Conservation (phyloP, 257 asterid genomes). For the Catharanthus roseus region DNA sequence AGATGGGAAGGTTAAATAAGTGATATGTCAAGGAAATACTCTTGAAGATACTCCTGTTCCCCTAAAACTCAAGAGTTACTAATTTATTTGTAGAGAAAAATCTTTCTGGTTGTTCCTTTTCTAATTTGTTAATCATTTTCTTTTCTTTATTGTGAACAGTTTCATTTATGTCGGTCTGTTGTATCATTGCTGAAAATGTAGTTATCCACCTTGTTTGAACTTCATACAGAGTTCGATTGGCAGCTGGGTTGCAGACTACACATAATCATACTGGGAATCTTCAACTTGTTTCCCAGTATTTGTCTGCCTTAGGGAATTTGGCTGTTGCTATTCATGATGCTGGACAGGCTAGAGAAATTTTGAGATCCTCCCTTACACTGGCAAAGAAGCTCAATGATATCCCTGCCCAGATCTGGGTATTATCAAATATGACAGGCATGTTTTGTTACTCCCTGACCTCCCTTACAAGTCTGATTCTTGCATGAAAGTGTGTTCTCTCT, state of each 20-base stretch:
- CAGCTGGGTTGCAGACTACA: slow-evolving; percentile 90
- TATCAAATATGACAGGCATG: slow-evolving; percentile 75
- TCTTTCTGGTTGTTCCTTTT: neutral
- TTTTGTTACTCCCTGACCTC: slow-evolving; percentile 4
- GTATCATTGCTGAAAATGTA: neutral
- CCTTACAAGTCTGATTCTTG: neutral
- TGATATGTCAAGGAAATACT: neutral
- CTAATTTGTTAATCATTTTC: neutral
- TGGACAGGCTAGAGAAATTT: slow-evolving; percentile 94
- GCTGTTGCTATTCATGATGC: slow-evolving; percentile 88
- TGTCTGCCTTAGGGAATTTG: slow-evolving; percentile 78
- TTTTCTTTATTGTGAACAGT: neutral
- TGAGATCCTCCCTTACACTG: slow-evolving; percentile 89
- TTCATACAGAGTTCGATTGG: slow-evolving; percentile 64
- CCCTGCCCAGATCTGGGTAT: slow-evolving; percentile 92
- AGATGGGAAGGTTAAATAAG: neutral
- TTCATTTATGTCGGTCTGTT: neutral
- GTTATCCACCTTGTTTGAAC: slow-evolving; percentile 3
- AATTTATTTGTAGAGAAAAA: too few relatives aligned
- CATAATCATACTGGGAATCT: slow-evolving; percentile 80
- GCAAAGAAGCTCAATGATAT: slow-evolving; percentile 82
- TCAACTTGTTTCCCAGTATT: slow-evolving; percentile 93
- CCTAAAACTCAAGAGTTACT: neutral
- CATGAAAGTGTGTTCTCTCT: neutral
- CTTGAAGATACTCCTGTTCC: neutral